Percentiles rank a stretch among this genome's conserved stretches.
Conservation (phyloP, 305 asterid genomes). For the Striga hermonthica region DNA sequence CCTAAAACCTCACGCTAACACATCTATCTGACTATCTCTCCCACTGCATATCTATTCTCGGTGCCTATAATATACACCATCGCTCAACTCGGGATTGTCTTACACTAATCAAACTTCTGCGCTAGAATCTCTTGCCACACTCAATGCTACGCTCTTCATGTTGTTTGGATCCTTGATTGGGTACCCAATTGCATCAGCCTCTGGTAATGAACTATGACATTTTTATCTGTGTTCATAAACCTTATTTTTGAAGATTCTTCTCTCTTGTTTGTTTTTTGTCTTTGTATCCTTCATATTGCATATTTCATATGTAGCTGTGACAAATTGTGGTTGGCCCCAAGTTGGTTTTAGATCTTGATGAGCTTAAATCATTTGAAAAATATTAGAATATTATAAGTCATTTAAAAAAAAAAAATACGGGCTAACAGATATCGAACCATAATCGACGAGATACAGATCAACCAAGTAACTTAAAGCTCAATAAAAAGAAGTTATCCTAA, state of each 20-base stretch:
- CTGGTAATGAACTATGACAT: constrained; percentile 54
- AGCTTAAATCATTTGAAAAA: constrained; percentile 1
- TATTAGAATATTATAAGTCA: not conserved
- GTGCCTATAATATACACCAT: constrained; percentile 63
- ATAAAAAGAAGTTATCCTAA: too few relatives aligned
- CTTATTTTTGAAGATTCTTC: constrained; percentile 18
- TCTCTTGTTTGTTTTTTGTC: not conserved
- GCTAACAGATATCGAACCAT: constrained; percentile 1
- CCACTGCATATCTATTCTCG: too few relatives aligned
- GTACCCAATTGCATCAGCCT: constrained; percentile 84
- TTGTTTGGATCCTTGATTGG: constrained; percentile 77
- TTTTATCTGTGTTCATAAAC: constrained; percentile 18
- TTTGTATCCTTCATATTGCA: not conserved
- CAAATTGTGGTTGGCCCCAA: constrained; percentile 5
- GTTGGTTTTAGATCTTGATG: not conserved
- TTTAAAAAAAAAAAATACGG: not conserved
- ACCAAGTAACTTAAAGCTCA: not conserved
- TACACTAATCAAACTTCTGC: constrained; percentile 50
- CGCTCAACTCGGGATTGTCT: constrained; percentile 50
- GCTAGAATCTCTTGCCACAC: constrained; percentile 58
- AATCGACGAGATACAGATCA: not conserved
- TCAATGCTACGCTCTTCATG: constrained; percentile 64
- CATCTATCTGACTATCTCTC: too few relatives aligned
- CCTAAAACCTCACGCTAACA: too few relatives aligned
- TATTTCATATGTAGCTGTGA: not conserved